Conservation (phyloP, 345 rosid species). For the Geranium brycei region DNA sequence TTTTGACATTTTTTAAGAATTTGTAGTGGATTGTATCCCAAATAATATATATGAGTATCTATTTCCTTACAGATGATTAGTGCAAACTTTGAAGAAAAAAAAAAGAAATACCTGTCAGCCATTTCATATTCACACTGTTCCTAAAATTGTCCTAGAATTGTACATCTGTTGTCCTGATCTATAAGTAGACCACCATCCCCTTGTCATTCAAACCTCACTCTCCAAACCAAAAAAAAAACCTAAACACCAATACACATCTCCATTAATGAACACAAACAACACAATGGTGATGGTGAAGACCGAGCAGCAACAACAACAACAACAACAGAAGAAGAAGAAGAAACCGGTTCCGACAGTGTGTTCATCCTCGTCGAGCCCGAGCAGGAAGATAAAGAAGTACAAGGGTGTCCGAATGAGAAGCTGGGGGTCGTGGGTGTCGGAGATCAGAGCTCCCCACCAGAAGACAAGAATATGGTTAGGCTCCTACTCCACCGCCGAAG, state of each 20-base stretch:
- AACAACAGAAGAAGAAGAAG: conserved; percentile 1
- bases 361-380: conserved; percentile 12
- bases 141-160: too few relatives aligned
- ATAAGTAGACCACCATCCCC: too few relatives aligned
- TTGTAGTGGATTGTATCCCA: too few relatives aligned
- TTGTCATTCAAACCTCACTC: too few relatives aligned
- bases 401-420: conserved; percentile 97
- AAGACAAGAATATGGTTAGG: conserved; percentile 97
- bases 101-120: conserved; percentile 33
- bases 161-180: too few relatives aligned
- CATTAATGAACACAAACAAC: background rate
- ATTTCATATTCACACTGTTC: conserved; percentile 7
- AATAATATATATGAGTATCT: too few relatives aligned
- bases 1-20: too few relatives aligned
- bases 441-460: conserved; percentile 93
- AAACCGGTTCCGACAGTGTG: conserved; percentile 11
- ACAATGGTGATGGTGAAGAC: conserved; percentile 43
- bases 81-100: too few relatives aligned
- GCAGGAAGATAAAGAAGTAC: conserved; percentile 43
- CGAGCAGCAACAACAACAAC: conserved; percentile 22
- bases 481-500: conserved; percentile 86
- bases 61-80: too few relatives aligned
- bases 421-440: conserved; percentile 99
- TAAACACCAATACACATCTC: background rate
- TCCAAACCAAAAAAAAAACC: background rate